Evolutionary conservation across 352 stramenopile genomes (phyloP), one percentile per base, ranked within the genome.

Genomic region (Globisporangium viniferum): DNA sequence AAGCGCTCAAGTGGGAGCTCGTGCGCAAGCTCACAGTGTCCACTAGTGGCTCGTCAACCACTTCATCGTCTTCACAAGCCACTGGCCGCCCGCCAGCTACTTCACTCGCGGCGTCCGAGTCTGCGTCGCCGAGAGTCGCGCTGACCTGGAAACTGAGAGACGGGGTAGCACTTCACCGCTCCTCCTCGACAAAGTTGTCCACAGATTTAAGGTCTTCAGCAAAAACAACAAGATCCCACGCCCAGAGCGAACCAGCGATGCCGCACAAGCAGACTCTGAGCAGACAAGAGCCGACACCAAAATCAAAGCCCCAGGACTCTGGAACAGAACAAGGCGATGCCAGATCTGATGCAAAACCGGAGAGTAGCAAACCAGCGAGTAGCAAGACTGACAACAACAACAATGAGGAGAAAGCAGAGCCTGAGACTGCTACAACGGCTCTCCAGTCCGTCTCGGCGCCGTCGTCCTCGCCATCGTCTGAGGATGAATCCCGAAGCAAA

Each of bases 1-100:
- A 90, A 66, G 84, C 78, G 3, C 63, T 92, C 41, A 90, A 92
- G 56, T 92, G 82, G 82, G 84, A 92, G 64, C 73, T 92, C 12
- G 79, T 92, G 44, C 84, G 84, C 0, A 78, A 86, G 15, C 69
- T 89, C 3, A 75, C 73, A 2, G 66, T 76, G 15, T 41, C 71
- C 6, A 68, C 60, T 29, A 53, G 58, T 22, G 29, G 20, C 1
- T 75, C 68, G 18, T 41, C 59, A 41, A 24, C 60, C 27, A 29
- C 61, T n/a, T 49, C 64, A 5, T 31, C 24, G 1, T 58, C 64
- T 8, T 24, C 24, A 4, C 62, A 57, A 18, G 3, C 18, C 18
- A 12, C 18, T 24, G 10, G 54, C 31, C 12, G 15, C 3, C 59
- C 65, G 0, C 66, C 68, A 27, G 64, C 69, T 2, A 68, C 61